Evolutionary conservation across 768 basidiomycete species (phyloP), one percentile per base, ranked within the genome.

Genomic region (Naematelia encephala): DNA sequence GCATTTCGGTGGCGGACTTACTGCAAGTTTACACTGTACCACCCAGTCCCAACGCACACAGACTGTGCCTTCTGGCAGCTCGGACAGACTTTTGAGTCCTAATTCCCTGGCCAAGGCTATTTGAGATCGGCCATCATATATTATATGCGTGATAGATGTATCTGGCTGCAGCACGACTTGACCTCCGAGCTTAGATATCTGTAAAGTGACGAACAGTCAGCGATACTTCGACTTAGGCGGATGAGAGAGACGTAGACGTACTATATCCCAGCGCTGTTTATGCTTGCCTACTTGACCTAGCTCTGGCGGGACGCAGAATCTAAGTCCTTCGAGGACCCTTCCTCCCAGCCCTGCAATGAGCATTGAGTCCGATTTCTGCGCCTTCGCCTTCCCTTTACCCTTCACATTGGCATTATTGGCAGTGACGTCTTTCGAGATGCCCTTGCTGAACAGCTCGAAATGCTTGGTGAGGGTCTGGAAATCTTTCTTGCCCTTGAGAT

Each of bases 1-100:
- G 29, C 29, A 54, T n/a, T 8, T 19, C 27, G 16, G 34, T 4
- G 11, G 19, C 16, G 13, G 25, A 64, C 66, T 52, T 44, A 73
- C 71, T 3, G 44, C 59, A 42, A 61, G 22, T 53, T 66, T 68
- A 50, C 66, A 73, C 28, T 60, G 51, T 1, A 52, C 59, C 4
- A 73, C 59, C 68, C 69, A 73, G 21, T 61, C 62, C 62, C 63
- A 73, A 23, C 63, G 66, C 23, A 73, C 69, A 51, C 71, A 73
- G 2, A 70, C 53, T 2, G 67, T 67, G 1, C 64, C 64, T 10
- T 55, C 51, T 5, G 71, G 69, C 13, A 73, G 51, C 14, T 73
- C 69, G 28, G 54, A 59, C 10, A 73, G 43, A 14, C 58, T 25
- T 13, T 65, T 53, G 11, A 73, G 30, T 0, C 69, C 71, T 16